These are phyloP conservation scores for Conidiobolus incongruus DNA, from an alignment of 371 early-diverging fungal species.

Conservation along the genomic window DNA sequence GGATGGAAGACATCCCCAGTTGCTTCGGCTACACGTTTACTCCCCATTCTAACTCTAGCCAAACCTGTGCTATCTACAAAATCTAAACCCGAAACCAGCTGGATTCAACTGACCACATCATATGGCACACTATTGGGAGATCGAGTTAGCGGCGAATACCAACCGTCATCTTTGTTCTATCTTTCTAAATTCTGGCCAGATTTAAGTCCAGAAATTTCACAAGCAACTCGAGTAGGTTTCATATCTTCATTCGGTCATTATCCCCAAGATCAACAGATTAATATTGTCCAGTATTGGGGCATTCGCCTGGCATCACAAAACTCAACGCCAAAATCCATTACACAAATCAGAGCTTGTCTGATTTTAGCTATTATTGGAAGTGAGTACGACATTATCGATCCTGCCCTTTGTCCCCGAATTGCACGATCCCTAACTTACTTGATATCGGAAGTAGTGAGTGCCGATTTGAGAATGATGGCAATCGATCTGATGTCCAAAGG, in stretches of 20 bases:
- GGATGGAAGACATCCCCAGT: not conserved
- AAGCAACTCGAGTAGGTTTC: slow-evolving; percentile 12
- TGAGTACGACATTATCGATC: slow-evolving; percentile 13
- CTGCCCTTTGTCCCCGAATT: slow-evolving; percentile 4
- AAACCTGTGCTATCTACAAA: not conserved
- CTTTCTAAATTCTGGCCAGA: slow-evolving; percentile 74
- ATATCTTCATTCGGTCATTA: slow-evolving; percentile 1
- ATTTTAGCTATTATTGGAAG: slow-evolving; percentile 4
- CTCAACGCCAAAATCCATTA: not conserved
- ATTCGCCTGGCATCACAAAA: not conserved
- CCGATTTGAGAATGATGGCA: slow-evolving; percentile 34
- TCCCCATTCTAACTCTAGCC: not conserved
- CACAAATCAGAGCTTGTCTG: not conserved
- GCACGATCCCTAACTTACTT: slow-evolving; percentile 30
- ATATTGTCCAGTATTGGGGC: not conserved
- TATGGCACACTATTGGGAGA: slow-evolving; percentile 15
- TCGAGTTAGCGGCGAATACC: slow-evolving; percentile 20
- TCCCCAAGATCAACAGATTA: not conserved
- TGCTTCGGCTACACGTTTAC: not conserved
- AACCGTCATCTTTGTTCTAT: slow-evolving; percentile 42
- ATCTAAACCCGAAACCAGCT: not conserved
- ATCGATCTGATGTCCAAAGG: slow-evolving; percentile 58
- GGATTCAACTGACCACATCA: not conserved
- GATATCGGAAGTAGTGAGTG: slow-evolving; percentile 23
- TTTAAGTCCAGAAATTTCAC: slow-evolving; percentile 28